Percentiles rank a stretch among this genome's conserved stretches.
These are phyloP conservation scores for Fragilaria crotonensis DNA, from an alignment of 108 stramenopile genomes.

Conservation along the genomic window DNA sequence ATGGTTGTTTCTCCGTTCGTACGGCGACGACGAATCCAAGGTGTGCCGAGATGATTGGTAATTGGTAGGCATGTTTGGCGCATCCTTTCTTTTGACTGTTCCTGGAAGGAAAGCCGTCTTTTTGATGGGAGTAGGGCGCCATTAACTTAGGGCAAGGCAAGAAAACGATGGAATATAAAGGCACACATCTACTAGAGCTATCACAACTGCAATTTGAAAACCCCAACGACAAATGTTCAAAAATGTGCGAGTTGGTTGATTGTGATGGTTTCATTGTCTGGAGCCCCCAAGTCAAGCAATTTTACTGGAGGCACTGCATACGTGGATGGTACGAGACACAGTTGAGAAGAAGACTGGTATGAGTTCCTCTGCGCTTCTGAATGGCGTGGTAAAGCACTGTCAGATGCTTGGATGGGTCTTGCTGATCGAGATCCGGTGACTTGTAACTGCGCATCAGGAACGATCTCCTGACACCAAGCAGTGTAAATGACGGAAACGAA, in stretches of 20 bases:
- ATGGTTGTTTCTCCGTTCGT: slow-evolving; percentile 6
- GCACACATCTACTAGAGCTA: slow-evolving; percentile 26
- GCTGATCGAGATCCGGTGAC: slow-evolving; percentile 30
- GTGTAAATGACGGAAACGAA: no score
- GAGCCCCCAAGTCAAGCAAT: neutral
- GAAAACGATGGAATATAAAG: slow-evolving; percentile 28
- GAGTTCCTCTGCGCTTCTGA: slow-evolving; percentile 57
- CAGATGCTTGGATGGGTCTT: slow-evolving; percentile 3
- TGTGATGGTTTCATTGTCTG: slow-evolving; percentile 56
- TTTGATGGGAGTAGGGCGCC: slow-evolving; percentile 83
- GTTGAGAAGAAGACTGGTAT: slow-evolving; percentile 69
- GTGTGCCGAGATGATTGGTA: slow-evolving; percentile 52
- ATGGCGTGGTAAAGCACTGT: slow-evolving; percentile 21
- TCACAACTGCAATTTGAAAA: slow-evolving; percentile 76
- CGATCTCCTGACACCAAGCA: slow-evolving; percentile 33
- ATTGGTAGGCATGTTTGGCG: slow-evolving; percentile 72
- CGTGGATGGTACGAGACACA: slow-evolving; percentile 69
- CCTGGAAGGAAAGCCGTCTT: slow-evolving; percentile 87
- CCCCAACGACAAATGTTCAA: slow-evolving; percentile 78
- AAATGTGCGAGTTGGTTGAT: slow-evolving; percentile 19
- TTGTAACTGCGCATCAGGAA: slow-evolving; percentile 20
- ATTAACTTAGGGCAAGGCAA: slow-evolving; percentile 77
- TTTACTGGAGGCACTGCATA: slow-evolving; percentile 17
- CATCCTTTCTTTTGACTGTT: slow-evolving; percentile 84
- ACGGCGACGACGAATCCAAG: slow-evolving; percentile 25